Conservation (phyloP, 2,329 filamentous ascomycete genomes). For the Colletotrichum noveboracense region DNA sequence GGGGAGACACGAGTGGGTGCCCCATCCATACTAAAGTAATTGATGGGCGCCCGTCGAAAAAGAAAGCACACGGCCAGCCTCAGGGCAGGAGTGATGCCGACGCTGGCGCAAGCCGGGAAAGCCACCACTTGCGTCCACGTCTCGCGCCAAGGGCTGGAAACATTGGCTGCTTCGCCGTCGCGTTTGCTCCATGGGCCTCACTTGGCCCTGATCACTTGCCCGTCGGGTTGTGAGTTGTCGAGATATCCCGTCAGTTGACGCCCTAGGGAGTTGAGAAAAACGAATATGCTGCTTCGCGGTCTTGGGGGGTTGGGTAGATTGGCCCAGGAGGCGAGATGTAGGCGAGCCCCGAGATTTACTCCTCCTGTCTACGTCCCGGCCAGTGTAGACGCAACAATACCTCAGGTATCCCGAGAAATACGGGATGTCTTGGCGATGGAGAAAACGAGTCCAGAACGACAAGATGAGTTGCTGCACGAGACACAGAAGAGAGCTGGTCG, state of each 20-base stretch:
- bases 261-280: background rate
- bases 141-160: background rate
- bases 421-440: background rate
- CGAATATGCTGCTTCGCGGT: background rate
- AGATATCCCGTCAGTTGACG: background rate
- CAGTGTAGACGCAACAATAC: background rate
- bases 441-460: background rate
- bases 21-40: background rate
- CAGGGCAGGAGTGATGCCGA: background rate
- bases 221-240: background rate
- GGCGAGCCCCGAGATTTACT: background rate
- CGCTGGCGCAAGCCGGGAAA: slow-evolving; percentile 5
- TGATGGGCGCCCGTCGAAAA: background rate
- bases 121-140: background rate
- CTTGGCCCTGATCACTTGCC: background rate
- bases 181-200: background rate
- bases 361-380: background rate
- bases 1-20: background rate
- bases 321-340: background rate
- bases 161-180: background rate
- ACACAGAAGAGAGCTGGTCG: background rate
- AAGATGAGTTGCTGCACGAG: background rate
- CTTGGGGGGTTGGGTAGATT: background rate
- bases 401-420: background rate
- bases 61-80: slow-evolving; percentile 7